Percentiles rank a stretch among this genome's conserved stretches.
These are phyloP conservation scores for Penicillium sp. DNA, from an alignment of 2,329 filamentous ascomycete genomes.

Conservation along the genomic window DNA sequence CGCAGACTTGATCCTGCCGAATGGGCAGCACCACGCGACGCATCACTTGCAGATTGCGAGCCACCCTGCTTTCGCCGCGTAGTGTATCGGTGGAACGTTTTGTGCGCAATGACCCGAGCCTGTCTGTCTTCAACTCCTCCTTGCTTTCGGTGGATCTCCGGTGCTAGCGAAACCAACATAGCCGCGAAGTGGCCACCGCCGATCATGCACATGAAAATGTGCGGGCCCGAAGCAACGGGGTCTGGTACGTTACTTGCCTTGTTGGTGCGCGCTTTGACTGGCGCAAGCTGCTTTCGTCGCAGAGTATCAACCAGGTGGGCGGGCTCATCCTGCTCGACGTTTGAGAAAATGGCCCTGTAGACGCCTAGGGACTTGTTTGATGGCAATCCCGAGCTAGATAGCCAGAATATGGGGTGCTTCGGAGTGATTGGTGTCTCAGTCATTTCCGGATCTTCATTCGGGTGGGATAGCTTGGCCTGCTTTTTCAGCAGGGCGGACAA, in stretches of 20 bases:
- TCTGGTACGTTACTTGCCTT: constrained; percentile 40
- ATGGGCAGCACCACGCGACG: constrained; percentile 88
- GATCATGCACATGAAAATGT: constrained; percentile 98
- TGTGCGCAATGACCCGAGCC: constrained; percentile 86
- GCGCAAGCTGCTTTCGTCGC: constrained; percentile 72
- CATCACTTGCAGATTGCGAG: constrained; percentile 89
- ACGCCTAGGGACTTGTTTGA: constrained; percentile 78
- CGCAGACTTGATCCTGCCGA: constrained; percentile 88
- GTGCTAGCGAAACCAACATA: constrained; percentile 88
- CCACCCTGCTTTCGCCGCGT: constrained; percentile 95
- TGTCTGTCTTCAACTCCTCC: constrained; percentile 75
- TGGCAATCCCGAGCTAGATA: constrained; percentile 72
- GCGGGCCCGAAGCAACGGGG: constrained; percentile 61
- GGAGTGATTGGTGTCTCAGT: constrained; percentile 54
- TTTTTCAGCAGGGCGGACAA: constrained; percentile 76
- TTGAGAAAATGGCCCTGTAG: constrained; percentile 78
- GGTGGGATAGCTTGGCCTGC: constrained; percentile 68
- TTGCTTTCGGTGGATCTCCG: constrained; percentile 70
- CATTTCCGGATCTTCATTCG: constrained; percentile 48
- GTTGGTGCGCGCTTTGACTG: constrained; percentile 49
- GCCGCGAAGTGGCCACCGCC: constrained; percentile 96
- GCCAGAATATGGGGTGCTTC: constrained; percentile 80
- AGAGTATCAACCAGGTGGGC: constrained; percentile 67
- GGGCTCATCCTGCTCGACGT: constrained; percentile 66
- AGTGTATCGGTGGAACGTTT: constrained; percentile 97